Evolutionary conservation across 129 eudicot species (phyloP).

Genomic region (Dittrichia graveolens): DNA sequence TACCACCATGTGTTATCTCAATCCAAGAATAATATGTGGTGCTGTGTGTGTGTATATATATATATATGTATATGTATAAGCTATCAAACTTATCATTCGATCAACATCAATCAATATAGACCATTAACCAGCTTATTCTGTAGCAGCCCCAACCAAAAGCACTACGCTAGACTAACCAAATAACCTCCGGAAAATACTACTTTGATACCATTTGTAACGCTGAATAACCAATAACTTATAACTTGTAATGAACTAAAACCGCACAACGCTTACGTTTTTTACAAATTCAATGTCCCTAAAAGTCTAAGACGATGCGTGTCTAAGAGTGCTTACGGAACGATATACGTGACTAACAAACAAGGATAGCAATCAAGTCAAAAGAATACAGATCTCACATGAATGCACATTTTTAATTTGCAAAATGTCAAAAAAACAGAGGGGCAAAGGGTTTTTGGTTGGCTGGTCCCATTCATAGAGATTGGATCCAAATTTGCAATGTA

Average conservation of each 20-base stretch:
- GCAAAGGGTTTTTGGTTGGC: conserved; percentile 1
- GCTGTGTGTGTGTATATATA: no score
- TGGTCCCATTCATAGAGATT: conserved; percentile 41
- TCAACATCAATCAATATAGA: background rate
- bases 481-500: conserved; percentile 38
- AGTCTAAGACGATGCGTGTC: no score
- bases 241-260: no score
- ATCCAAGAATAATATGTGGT: background rate
- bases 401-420: conserved; percentile 16
- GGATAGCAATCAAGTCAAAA: background rate
- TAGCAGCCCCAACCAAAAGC: no score
- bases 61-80: background rate
- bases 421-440: conserved; percentile 11
- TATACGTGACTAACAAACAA: background rate
- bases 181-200: no score
- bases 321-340: background rate
- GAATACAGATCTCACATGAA: conserved; percentile 10
- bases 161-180: no score
- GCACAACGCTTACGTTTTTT: no score
- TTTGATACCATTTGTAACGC: no score
- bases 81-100: background rate
- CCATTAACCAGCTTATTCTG: background rate
- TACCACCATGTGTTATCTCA: background rate
- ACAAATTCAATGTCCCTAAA: no score
- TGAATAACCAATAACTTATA: no score